Evolutionary conservation across 2,329 filamentous ascomycete species (phyloP), one percentile per base, ranked within the genome.

Genomic region (Trichoderma guizhouense): DNA sequence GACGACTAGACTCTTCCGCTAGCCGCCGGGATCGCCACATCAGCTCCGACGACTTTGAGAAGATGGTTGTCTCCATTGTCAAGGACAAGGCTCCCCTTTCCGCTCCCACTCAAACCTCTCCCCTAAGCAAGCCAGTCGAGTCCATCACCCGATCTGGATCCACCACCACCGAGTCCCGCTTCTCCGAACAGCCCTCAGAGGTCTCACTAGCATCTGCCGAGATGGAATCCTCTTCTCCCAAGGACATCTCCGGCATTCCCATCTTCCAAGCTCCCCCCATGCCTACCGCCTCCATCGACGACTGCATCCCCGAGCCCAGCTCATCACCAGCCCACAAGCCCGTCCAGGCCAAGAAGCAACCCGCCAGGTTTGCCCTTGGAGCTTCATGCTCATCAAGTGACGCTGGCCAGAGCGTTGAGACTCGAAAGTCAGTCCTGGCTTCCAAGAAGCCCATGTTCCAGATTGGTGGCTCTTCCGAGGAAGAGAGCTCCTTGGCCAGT

Each of bases 51-150:
- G 93, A 96, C 77, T 87, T 98, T 34, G 94, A 97, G 82, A 97
- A 97, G 84, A 97, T 98, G 89, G 93, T 98, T 55, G 90, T 93
- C 71, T 94, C 92, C 51, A 98, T 98, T 71, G 96, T 98, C 79
- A 93, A 97, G 81, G 92, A 96, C 82, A 94, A 93, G 81, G 87
- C 85, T 66, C 89, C 85, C 76, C 81, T 90, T 9, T 85, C 87
- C 21, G 81, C 81, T 32, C 81, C 81, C 57, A 76, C 77, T 5
- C 76, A 78, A 6, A 73, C 77, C 36, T 75, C 77, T 39, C 65
- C 76, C 78, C 80, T 62, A 80, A 83, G n/a, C 78, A 86, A 86
- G 65, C 83, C 88, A 71, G 86, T 79, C 7, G 79, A 75, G 21
- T 77, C 75, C 76, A 84, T 78, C 77, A 78, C 82, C 76, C 82